Evolutionary conservation across 139 green algal genomes (phyloP), one percentile per base, ranked within the genome.

Genomic region (Pleodorina starrii): DNA sequence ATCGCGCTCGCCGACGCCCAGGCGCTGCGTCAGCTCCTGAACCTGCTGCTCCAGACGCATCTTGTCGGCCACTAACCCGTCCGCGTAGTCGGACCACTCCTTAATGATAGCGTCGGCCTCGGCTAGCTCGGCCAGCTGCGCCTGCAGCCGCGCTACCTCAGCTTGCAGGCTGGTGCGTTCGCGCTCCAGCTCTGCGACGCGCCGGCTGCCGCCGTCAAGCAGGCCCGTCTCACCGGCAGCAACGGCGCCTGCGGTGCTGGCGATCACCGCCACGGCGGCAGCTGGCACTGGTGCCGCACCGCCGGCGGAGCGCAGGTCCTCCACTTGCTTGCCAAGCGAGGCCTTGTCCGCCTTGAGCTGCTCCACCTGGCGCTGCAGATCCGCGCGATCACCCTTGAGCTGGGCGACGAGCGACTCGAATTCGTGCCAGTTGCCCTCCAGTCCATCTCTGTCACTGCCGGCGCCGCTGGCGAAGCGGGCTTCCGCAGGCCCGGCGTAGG

Each of bases 81-180:
- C 83, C 10, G 59, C 76, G 36, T 89, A 89, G 7, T 79, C 87
- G 0, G 80, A 82, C 87, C 90, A 91, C 69, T 93, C 81, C 51
- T 89, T 82, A 42, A 91, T 91, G 10, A 89, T 35, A 1, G 75
- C 36, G 36, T 92, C 90, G 12, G 90, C 87, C 21, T 90, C 86
- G 27, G 85, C 63, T 36, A 94, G 75, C 79, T 93, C 85, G 4
- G 69, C 78, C 12, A 91, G 27, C 63, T 88, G 77, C 17, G 66
- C 60, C 36, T 83, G 48, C 16, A 91, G 79, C 36, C 36, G 23
- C 17, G 68, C 40, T 5, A 87, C 44, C 50, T 83, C 38, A 5
- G 87, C 48, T 50, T 79, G 48, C 16, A 92, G 83, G 25, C 57
- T 32, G 1, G 54, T 7, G 23, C 74, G 57, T 17, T 91, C 29